phyloP scores from a whole-genome alignment of 768 basidiomycete genomes.

The Amanita thiersii region DNA sequence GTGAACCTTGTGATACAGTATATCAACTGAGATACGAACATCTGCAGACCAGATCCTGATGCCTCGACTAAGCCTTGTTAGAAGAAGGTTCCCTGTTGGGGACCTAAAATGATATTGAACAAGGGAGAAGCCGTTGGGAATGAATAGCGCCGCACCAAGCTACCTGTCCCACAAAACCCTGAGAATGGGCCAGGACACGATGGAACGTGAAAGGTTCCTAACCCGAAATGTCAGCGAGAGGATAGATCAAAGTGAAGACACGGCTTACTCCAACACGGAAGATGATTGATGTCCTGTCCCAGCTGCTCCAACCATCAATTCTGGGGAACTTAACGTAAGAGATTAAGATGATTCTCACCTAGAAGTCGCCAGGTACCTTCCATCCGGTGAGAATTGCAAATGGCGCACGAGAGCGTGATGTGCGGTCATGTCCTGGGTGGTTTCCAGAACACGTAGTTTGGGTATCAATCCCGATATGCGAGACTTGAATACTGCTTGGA shows the following conservation, averaged over 20 bases:
- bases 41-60: constrained; percentile 69
- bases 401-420: constrained; percentile 65
- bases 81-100: constrained; percentile 48
- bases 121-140: constrained; percentile 3
- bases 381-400: constrained; percentile 72
- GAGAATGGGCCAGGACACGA: constrained; percentile 56
- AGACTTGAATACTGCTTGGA: constrained; percentile 33
- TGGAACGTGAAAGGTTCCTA: constrained; percentile 55
- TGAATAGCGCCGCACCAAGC: constrained; percentile 45
- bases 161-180: constrained; percentile 71
- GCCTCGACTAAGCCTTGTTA: constrained; percentile 57
- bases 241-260: constrained; percentile 6
- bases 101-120: constrained; percentile 38
- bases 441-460: constrained; percentile 42
- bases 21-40: constrained; percentile 26
- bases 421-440: constrained; percentile 53
- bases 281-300: constrained; percentile 64
- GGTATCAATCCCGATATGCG: constrained; percentile 50
- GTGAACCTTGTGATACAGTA: background rate
- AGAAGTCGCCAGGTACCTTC: constrained; percentile 65
- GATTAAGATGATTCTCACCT: constrained; percentile 30
- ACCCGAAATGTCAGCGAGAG: background rate
- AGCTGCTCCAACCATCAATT: constrained; percentile 21
- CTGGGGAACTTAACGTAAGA: background rate
- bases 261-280: constrained; percentile 53